Conservation (phyloP, 202 grass and related monocot genomes). For the Schoenoplectus triqueter region DNA sequence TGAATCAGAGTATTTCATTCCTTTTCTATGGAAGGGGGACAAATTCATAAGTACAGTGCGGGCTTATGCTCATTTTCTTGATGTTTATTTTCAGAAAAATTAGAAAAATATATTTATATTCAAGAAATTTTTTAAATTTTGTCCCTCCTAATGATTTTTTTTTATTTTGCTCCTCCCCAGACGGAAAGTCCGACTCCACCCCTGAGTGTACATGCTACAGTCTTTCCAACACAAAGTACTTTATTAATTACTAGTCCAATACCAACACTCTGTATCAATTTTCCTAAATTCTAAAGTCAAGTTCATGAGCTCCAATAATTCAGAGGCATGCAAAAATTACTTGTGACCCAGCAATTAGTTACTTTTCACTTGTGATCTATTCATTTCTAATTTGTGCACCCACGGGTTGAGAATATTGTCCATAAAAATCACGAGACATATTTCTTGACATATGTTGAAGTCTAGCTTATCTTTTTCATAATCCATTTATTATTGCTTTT, state of each 20-base stretch:
- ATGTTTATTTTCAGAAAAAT: no score
- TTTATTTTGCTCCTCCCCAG: no score
- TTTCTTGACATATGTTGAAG: slow-evolving; percentile 4
- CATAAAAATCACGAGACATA: not conserved
- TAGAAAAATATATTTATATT: no score
- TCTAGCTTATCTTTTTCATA: not conserved
- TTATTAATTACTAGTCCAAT: not conserved
- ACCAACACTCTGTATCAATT: not conserved
- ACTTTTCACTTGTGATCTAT: not conserved
- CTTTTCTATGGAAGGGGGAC: no score
- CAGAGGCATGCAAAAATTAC: not conserved
- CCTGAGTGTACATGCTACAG: no score
- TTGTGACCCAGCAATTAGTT: not conserved
- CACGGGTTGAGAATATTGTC: not conserved
- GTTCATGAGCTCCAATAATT: not conserved
- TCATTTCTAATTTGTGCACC: not conserved
- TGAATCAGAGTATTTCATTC: no score
- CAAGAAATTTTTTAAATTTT: no score
- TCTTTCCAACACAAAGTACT: no score
- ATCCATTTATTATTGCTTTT: not conserved
- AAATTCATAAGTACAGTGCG: no score
- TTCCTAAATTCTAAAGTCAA: not conserved
- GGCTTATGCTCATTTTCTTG: no score
- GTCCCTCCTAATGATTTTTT: no score
- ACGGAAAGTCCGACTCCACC: no score